Evolutionary conservation across 2,329 filamentous ascomycete genomes (phyloP).

Genomic region (Magnaporthiopsis incrustans): DNA sequence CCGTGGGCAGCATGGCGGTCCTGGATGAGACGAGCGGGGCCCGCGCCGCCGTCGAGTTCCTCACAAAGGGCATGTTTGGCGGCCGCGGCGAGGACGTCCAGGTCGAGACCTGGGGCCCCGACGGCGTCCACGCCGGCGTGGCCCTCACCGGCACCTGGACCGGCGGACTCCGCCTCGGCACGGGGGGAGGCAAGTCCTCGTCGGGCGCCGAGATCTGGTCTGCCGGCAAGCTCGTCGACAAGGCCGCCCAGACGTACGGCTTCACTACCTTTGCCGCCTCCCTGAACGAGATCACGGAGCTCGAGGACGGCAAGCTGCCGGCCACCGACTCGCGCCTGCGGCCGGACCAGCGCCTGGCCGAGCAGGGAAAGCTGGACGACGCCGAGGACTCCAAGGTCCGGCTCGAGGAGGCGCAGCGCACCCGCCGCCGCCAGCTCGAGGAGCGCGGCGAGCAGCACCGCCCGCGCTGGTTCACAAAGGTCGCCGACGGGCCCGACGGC

Average conservation of each 20-base stretch:
- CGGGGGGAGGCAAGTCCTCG: slow-evolving; percentile 23
- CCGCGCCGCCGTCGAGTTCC: slow-evolving; percentile 83
- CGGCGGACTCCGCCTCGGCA: slow-evolving; percentile 54
- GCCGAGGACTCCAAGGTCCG: slow-evolving; percentile 77
- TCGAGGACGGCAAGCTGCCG: slow-evolving; percentile 69
- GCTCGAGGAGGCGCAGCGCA: slow-evolving; percentile 79
- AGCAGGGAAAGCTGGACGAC: slow-evolving; percentile 71
- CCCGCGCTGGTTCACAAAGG: slow-evolving; percentile 78
- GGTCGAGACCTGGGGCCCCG: slow-evolving; percentile 61
- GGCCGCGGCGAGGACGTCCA: slow-evolving; percentile 85
- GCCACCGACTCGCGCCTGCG: slow-evolving; percentile 76
- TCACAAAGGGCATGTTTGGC: slow-evolving; percentile 93
- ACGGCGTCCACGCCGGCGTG: slow-evolving; percentile 57
- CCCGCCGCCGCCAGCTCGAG: slow-evolving; percentile 67
- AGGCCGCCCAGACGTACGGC: slow-evolving; percentile 74
- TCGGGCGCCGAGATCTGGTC: slow-evolving; percentile 67
- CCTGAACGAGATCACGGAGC: slow-evolving; percentile 77
- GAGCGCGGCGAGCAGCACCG: slow-evolving; percentile 62
- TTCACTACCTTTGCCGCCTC: slow-evolving; percentile 78
- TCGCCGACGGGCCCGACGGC: slow-evolving; percentile 47
- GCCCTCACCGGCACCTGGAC: slow-evolving; percentile 84
- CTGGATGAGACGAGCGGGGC: slow-evolving; percentile 76
- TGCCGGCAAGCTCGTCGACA: slow-evolving; percentile 68
- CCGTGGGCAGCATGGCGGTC: slow-evolving; percentile 82
- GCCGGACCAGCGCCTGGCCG: slow-evolving; percentile 79